Evolutionary conservation across 208 protist species (phyloP).

Genomic region (Wallacemonas sp.): DNA sequence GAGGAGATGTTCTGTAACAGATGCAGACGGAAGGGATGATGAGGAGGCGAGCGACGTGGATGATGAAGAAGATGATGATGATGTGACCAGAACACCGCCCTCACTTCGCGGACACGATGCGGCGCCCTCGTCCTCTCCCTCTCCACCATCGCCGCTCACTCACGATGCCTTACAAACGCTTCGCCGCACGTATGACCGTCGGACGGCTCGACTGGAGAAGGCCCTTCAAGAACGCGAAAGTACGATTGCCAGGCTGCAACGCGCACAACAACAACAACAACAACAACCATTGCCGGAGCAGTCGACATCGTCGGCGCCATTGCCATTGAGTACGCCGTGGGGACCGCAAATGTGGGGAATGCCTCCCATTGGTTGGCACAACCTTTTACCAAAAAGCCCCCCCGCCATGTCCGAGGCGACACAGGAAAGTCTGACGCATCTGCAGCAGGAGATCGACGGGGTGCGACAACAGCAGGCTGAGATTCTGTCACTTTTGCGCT

Average conservation of each 20-base stretch:
- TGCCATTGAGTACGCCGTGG: neutral
- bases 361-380: no score
- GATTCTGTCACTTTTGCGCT: conserved; percentile 11
- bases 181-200: neutral
- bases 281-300: neutral
- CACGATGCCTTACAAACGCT: conserved; percentile 1
- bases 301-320: neutral
- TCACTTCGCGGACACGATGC: no score
- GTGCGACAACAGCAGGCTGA: conserved; percentile 21
- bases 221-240: neutral
- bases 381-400: no score
- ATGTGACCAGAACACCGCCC: no score
- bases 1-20: no score
- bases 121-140: neutral
- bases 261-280: neutral
- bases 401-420: no score
- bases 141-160: conserved; percentile 5
- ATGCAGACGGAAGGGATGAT: neutral
- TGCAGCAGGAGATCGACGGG: conserved; percentile 17
- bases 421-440: neutral
- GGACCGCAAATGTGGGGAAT: no score
- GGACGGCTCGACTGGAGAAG: neutral
- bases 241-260: neutral
- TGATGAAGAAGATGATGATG: no score
- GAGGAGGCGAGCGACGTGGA: no score